Evolutionary conservation across 2,329 filamentous ascomycete species (phyloP).

Genomic region (Pseudogymnoascus verrucosus): DNA sequence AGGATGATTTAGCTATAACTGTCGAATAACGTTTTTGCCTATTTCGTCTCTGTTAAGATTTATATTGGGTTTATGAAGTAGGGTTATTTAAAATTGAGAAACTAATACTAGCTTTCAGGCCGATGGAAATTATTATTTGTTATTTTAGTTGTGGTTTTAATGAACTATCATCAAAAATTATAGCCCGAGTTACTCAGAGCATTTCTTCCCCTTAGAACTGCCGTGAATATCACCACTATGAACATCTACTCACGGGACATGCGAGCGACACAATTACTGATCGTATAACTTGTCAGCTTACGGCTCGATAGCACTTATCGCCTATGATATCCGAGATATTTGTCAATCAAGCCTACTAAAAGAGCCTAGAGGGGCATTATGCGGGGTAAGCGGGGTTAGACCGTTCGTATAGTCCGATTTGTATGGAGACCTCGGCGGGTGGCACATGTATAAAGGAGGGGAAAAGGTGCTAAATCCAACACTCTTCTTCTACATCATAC

Average conservation of each 20-base stretch:
- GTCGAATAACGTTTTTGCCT: background rate
- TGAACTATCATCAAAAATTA: background rate
- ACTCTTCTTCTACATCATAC: background rate
- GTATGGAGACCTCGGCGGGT: background rate
- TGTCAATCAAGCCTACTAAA: background rate
- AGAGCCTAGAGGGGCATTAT: background rate
- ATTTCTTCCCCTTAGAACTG: background rate
- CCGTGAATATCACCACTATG: background rate
- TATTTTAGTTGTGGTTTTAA: background rate
- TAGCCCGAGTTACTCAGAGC: background rate
- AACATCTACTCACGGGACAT: background rate
- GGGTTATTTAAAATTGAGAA: background rate
- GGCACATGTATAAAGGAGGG: background rate
- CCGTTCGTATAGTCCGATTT: background rate
- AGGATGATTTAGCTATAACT: background rate
- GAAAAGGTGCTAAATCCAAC: background rate
- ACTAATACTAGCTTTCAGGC: background rate
- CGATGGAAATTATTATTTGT: background rate
- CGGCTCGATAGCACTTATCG: background rate
- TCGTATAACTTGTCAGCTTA: background rate
- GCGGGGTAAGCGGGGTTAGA: conserved; percentile 2
- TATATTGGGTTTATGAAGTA: background rate
- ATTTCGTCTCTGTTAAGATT: background rate
- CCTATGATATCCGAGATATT: conserved; percentile 5
- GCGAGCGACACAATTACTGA: background rate